Evolutionary conservation across 164 flowering plant species (phyloP).

Genomic region (Umbilicus rupestris): DNA sequence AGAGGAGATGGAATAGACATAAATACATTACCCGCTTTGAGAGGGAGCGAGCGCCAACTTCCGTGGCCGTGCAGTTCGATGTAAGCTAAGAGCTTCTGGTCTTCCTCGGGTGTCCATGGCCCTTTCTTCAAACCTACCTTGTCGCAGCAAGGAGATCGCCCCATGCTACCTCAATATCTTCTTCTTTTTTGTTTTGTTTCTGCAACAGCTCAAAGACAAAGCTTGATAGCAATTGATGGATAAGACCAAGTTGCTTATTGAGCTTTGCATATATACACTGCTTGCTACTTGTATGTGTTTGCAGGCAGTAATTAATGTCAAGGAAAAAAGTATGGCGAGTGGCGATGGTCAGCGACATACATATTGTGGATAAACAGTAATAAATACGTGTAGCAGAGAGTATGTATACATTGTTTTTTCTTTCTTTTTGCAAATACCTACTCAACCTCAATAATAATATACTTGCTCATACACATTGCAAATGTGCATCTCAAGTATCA

Average conservation of each 20-base stretch:
- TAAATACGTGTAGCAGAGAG: constrained; percentile 5
- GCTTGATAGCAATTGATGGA: neutral
- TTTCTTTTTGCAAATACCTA: neutral
- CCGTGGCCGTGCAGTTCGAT: constrained; percentile 8
- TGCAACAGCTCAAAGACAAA: neutral
- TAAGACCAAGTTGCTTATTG: neutral
- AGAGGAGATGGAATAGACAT: neutral
- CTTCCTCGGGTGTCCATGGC: constrained; percentile 10
- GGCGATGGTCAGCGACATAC: constrained; percentile 7
- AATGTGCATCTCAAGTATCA: too few relatives aligned
- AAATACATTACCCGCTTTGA: constrained; percentile 11
- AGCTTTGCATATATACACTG: constrained; percentile 1
- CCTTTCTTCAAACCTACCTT: constrained; percentile 13
- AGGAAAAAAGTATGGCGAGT: too few relatives aligned
- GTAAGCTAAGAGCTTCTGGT: constrained; percentile 9
- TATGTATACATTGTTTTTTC: neutral
- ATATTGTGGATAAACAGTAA: constrained; percentile 2
- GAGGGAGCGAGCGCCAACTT: constrained; percentile 9
- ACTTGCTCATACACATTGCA: too few relatives aligned
- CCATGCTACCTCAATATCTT: neutral
- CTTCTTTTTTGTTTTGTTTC: neutral
- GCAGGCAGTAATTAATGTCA: constrained; percentile 5
- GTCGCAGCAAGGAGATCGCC: constrained; percentile 10
- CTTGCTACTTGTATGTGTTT: constrained; percentile 1
- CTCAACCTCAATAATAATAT: neutral